Evolutionary conservation across 2,329 filamentous ascomycete genomes (phyloP).

Genomic region (Aspergillus sp.): DNA sequence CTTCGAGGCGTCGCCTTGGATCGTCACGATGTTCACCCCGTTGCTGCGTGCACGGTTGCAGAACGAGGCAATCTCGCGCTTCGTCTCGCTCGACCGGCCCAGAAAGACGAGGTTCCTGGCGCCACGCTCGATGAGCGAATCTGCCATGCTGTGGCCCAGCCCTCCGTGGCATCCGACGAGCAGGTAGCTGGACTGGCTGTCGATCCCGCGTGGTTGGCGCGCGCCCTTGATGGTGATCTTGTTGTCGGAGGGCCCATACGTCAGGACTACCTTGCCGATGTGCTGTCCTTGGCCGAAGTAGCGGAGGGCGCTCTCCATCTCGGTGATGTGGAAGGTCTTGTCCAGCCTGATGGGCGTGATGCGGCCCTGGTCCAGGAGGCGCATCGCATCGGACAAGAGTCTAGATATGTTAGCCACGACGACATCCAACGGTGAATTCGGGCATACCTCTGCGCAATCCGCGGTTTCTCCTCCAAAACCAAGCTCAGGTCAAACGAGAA

Average conservation of each 20-base stretch:
- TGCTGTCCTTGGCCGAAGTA: not conserved
- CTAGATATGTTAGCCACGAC: not conserved
- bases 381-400: constrained; percentile 1
- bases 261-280: constrained; percentile 7
- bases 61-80: constrained; percentile 2
- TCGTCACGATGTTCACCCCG: not conserved
- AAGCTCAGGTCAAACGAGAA: not conserved
- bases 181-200: constrained; percentile 49
- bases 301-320: constrained; percentile 1
- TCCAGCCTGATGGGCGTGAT: constrained; percentile 1
- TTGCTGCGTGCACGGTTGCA: not conserved
- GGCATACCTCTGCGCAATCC: not conserved
- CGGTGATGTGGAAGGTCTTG: constrained; percentile 1
- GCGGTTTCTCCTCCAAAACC: not conserved
- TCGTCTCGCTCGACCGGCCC: constrained; percentile 41
- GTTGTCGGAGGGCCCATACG: not conserved
- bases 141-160: constrained; percentile 47
- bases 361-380: not conserved
- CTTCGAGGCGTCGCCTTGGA: not conserved
- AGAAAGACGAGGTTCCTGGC: constrained; percentile 42
- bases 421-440: no score
- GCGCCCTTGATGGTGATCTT: not conserved
- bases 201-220: constrained; percentile 1
- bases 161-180: constrained; percentile 57
- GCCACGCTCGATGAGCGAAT: constrained; percentile 15